phyloP scores from a whole-genome alignment of 2,329 filamentous ascomycete genomes.

The Chrysoporthe cubensis region DNA sequence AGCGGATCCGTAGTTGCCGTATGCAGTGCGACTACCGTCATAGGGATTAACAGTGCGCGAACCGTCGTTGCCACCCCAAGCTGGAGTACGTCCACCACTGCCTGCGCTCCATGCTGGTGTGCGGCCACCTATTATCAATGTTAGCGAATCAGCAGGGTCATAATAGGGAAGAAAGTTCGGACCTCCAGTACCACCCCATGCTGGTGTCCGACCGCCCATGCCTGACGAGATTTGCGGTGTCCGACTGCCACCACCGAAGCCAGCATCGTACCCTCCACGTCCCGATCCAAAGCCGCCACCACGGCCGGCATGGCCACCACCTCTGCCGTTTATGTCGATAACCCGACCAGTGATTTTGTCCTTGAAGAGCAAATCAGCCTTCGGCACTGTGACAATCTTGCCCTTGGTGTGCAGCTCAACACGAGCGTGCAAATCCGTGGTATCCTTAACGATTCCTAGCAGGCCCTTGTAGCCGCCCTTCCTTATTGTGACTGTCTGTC shows the following conservation, averaged over 20 bases:
- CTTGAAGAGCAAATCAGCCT: constrained; percentile 81
- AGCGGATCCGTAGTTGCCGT: constrained; percentile 47
- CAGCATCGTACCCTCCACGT: constrained; percentile 41
- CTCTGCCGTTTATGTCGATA: constrained; percentile 69
- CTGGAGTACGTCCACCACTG: constrained; percentile 67
- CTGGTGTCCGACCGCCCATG: constrained; percentile 69
- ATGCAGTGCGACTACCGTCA: constrained; percentile 75
- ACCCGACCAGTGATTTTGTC: constrained; percentile 79
- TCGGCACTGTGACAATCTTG: constrained; percentile 85
- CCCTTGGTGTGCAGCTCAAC: constrained; percentile 94
- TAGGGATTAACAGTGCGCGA: constrained; percentile 72
- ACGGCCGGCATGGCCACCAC: constrained; percentile 45
- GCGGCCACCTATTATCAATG: constrained; percentile 55
- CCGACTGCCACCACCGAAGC: constrained; percentile 69
- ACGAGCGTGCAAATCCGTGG: constrained; percentile 81
- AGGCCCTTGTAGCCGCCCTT: constrained; percentile 91
- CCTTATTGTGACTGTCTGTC: constrained; percentile 87
- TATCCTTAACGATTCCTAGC: constrained; percentile 93
- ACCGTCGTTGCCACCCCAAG: constrained; percentile 64
- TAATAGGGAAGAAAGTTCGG: constrained; percentile 44
- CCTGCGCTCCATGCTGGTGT: constrained; percentile 67
- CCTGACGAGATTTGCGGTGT: constrained; percentile 67
- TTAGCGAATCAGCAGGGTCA: constrained; percentile 30
- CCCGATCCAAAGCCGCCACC: constrained; percentile 42
- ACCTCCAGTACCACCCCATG: constrained; percentile 71